Conservation (phyloP, 2,329 filamentous ascomycete species). For the Penicillium sp. region DNA sequence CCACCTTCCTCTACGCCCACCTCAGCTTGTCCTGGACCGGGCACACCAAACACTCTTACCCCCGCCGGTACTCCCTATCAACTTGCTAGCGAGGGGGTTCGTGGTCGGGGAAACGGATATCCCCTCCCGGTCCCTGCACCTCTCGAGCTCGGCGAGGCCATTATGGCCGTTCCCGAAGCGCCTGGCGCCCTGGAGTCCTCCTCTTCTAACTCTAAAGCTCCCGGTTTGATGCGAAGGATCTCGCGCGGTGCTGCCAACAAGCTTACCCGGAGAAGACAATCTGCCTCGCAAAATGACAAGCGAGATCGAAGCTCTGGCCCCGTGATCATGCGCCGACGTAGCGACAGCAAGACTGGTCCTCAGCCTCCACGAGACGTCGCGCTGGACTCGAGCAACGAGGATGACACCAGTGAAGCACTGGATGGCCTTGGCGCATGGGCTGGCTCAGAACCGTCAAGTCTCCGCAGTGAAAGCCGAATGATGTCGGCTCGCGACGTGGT, state of each 20-base stretch:
- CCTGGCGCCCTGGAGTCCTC: constrained; percentile 58
- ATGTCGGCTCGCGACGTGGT: constrained; percentile 33
- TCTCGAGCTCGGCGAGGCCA: constrained; percentile 70
- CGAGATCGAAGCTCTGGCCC: constrained; percentile 87
- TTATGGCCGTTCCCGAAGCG: constrained; percentile 48
- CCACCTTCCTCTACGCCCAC: constrained; percentile 30
- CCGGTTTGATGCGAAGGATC: constrained; percentile 73
- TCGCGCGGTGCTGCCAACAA: constrained; percentile 74
- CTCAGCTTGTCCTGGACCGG: constrained; percentile 25
- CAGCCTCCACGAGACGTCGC: constrained; percentile 50
- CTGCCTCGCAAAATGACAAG: constrained; percentile 69
- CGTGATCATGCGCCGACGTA: constrained; percentile 77
- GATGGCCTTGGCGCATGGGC: constrained; percentile 42
- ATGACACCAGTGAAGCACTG: constrained; percentile 44
- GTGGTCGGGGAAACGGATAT: constrained; percentile 26
- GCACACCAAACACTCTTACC: constrained; percentile 33
- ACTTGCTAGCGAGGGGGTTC: constrained; percentile 31
- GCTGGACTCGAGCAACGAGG: constrained; percentile 38
- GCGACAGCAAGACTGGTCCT: constrained; percentile 76
- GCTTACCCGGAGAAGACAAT: constrained; percentile 67
- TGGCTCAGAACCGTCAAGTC: constrained; percentile 39
- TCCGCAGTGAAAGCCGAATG: constrained; percentile 37
- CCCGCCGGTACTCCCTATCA: constrained; percentile 36
- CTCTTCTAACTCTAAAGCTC: constrained; percentile 50
- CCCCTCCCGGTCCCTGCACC: constrained; percentile 45